These are phyloP conservation scores for Candida pseudofarinosa DNA, from an alignment of 805 yeast species.

Conservation along the genomic window DNA sequence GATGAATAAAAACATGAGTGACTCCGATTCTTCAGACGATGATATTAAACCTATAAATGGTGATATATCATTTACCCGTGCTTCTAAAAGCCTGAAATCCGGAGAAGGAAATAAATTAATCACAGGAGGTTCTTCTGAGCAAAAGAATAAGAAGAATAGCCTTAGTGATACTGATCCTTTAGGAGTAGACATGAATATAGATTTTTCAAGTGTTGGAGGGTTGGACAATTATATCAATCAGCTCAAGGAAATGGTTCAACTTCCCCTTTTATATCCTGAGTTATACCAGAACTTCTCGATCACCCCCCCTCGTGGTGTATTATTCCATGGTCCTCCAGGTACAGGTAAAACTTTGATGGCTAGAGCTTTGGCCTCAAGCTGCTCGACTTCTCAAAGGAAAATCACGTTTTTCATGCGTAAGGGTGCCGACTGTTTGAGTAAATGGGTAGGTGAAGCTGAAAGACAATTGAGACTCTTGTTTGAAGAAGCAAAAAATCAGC, in stretches of 20 bases:
- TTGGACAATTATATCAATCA: conserved; percentile 86
- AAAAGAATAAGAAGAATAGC: conserved; percentile 49
- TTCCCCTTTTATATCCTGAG: conserved; percentile 91
- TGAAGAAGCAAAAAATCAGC: conserved; percentile 94
- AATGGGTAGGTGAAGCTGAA: conserved; percentile 99
- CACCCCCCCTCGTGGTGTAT: conserved; percentile 95
- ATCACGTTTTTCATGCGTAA: conserved; percentile 97
- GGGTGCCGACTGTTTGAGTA: conserved; percentile 94
- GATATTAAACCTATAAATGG: conserved; percentile 46
- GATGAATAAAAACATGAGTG: conserved; percentile 36
- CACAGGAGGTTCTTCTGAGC: conserved; percentile 26
- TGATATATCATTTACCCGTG: conserved; percentile 29
- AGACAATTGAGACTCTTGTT: conserved; percentile 84
- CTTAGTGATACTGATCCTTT: conserved; percentile 90
- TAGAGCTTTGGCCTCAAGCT: conserved; percentile 91
- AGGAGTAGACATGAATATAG: conserved; percentile 84
- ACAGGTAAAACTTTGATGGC: conserved; percentile 99
- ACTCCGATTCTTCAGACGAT: conserved; percentile 63
- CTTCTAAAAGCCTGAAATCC: conserved; percentile 7
- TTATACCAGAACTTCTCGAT: conserved; percentile 83
- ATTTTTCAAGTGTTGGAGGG: conserved; percentile 85
- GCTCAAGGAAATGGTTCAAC: conserved; percentile 92
- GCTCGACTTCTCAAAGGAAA: conserved; percentile 77
- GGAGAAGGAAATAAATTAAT: conserved; percentile 23
- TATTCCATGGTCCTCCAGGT: conserved; percentile 99